Percentiles rank a stretch among this genome's conserved stretches.
These are phyloP conservation scores for Kwoniella europaea DNA, from an alignment of 768 basidiomycete species.

Conservation along the genomic window DNA sequence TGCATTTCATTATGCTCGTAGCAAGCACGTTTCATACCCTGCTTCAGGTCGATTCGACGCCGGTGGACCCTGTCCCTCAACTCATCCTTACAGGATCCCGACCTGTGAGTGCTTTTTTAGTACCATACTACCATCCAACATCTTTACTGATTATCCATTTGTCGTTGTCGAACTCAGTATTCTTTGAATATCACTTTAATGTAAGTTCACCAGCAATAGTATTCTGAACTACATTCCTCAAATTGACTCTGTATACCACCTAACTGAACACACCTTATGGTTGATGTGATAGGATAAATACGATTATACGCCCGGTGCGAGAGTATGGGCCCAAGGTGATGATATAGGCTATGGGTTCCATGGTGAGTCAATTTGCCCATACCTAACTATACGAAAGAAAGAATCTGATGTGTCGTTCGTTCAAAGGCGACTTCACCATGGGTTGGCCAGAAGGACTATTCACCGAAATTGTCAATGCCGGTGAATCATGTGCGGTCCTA, in stretches of 20 bases:
- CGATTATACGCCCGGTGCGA: slow-evolving; percentile 24
- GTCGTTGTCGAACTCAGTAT: slow-evolving; percentile 20
- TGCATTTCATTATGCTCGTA: background rate
- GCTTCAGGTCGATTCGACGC: slow-evolving; percentile 31
- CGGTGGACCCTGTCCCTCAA: slow-evolving; percentile 38
- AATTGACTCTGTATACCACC: background rate
- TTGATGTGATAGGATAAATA: slow-evolving; percentile 25
- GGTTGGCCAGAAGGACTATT: slow-evolving; percentile 43
- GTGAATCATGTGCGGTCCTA: slow-evolving; percentile 27
- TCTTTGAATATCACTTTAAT: slow-evolving; percentile 43
- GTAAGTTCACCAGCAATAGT: slow-evolving; percentile 6
- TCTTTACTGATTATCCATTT: no score
- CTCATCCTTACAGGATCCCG: slow-evolving; percentile 37
- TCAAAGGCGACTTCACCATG: slow-evolving; percentile 39
- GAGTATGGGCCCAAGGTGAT: slow-evolving; percentile 42
- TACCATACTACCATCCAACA: no score
- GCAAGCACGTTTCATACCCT: slow-evolving; percentile 37
- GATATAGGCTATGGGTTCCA: slow-evolving; percentile 40
- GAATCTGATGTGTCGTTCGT: no score
- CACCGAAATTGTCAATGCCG: slow-evolving; percentile 29
- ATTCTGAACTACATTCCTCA: no score
- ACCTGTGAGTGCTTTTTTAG: slow-evolving; percentile 19
- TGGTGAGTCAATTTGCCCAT: slow-evolving; percentile 22
- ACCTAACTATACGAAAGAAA: background rate
- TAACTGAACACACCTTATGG: background rate